phyloP scores from a whole-genome alignment of 2,329 filamentous ascomycete species.

The Hypoxylon sp. region DNA sequence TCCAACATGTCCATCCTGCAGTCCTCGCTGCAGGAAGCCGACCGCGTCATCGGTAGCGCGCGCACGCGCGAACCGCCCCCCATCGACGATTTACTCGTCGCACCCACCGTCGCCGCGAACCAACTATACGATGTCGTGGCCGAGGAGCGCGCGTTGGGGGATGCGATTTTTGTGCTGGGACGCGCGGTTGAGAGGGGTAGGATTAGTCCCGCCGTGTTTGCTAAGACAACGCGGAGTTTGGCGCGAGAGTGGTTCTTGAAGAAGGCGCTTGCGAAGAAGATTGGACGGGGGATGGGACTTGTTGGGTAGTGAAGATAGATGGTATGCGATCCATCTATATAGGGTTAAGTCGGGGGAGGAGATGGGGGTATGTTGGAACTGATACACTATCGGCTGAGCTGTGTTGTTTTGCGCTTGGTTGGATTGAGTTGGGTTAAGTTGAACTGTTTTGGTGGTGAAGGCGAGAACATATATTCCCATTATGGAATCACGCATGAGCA shows the following conservation, averaged over 20 bases:
- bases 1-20: slow-evolving; percentile 85
- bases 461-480: neutral
- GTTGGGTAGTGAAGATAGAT: slow-evolving; percentile 46
- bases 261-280: slow-evolving; percentile 84
- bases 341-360: neutral
- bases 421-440: slow-evolving; percentile 8
- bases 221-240: slow-evolving; percentile 80
- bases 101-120: slow-evolving; percentile 90
- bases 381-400: neutral
- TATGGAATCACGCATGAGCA: neutral
- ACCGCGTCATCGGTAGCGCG: slow-evolving; percentile 81
- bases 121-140: slow-evolving; percentile 91
- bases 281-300: slow-evolving; percentile 81
- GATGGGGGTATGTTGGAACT: neutral
- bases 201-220: slow-evolving; percentile 79
- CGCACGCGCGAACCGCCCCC: slow-evolving; percentile 76
- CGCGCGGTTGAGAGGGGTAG: slow-evolving; percentile 80
- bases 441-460: neutral
- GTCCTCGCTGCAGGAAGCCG: slow-evolving; percentile 81
- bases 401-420: neutral
- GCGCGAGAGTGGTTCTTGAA: slow-evolving; percentile 87
- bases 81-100: slow-evolving; percentile 93
- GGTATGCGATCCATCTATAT: neutral
- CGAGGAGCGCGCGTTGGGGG: slow-evolving; percentile 87
- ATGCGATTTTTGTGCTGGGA: slow-evolving; percentile 86